Evolutionary conservation across 352 stramenopile species (phyloP), one percentile per base, ranked within the genome.

Genomic region (Phytophthora tentaculata): DNA sequence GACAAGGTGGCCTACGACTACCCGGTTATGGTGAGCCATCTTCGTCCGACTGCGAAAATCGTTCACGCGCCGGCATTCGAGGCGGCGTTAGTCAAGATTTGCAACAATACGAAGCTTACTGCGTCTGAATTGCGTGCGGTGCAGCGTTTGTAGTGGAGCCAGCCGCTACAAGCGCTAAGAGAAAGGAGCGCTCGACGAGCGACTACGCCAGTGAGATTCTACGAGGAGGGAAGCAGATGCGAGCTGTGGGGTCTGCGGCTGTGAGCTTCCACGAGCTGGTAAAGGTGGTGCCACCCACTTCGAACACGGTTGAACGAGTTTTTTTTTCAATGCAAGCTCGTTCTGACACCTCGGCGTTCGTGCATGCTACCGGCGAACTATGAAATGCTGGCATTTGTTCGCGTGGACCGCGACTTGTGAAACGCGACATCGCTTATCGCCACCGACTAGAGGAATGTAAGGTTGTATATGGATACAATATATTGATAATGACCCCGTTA

Each of bases 371-470:
- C 56, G 9, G 43, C 56, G 4, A 56, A 63, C 28, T 56, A 56
- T 48, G 56, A 56, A 50, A 43, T 65, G 48, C 37, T 62, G 43
- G 53, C 43, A n/a, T 56, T 67, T 44, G n/a, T 65, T 20, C 58
- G 58, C 16, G 39, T 53, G 1, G 58, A 53, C 24, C 35, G 58
- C 2, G 48, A 56, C 57, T 43, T 56, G 48, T 65, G 58, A 48
- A 65, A 65, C 13, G 48, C 47, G 56, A 60, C 44, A 13, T 49
- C 43, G 43, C 32, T 39, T 9, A 14, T 39, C 32, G 10, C 32
- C 32, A 39, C 32, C 5, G 32, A 39, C 5, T 39, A 39, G 32
- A 39, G 19, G 43, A 20, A 49, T 17, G 19, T 26, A 26, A 5
- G 16, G 28, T 32, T 9, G 28, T 8, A 9, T 9, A 8, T 9